phyloP scores from a whole-genome alignment of 768 basidiomycete genomes.

The Lactarius deliciosus region DNA sequence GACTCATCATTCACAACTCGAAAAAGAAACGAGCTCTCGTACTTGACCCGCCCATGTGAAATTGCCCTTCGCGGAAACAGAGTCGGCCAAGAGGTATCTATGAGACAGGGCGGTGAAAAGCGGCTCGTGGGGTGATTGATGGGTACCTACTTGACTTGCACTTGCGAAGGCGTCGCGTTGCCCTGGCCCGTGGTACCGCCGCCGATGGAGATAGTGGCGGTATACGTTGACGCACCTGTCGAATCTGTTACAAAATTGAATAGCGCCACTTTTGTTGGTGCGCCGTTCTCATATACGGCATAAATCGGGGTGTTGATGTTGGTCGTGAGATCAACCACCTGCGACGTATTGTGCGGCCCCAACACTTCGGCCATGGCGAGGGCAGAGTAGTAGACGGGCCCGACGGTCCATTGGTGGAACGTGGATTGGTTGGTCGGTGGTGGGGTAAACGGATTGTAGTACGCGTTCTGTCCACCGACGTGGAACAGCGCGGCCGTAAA shows the following conservation, averaged over 20 bases:
- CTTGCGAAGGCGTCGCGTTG: conserved; percentile 44
- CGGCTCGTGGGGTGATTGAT: neutral
- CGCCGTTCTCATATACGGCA: conserved; percentile 71
- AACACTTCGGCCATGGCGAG: conserved; percentile 69
- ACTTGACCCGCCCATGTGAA: conserved; percentile 83
- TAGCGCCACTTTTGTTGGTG: conserved; percentile 58
- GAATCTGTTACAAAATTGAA: conserved; percentile 73
- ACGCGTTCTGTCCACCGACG: conserved; percentile 63
- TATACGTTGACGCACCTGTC: conserved; percentile 53
- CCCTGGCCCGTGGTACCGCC: conserved; percentile 44
- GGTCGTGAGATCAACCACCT: conserved; percentile 62
- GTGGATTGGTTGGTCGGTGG: conserved; percentile 54
- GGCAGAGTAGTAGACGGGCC: conserved; percentile 70
- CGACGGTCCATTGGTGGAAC: conserved; percentile 69
- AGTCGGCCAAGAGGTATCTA: conserved; percentile 57
- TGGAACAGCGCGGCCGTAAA: conserved; percentile 47
- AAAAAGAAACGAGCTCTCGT: conserved; percentile 19
- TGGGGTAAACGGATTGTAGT: conserved; percentile 55
- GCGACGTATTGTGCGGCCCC: conserved; percentile 60
- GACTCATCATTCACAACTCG: neutral
- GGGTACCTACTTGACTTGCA: conserved; percentile 53
- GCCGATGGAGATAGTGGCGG: conserved; percentile 49
- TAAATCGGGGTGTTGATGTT: conserved; percentile 55
- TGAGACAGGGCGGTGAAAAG: neutral
- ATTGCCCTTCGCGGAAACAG: conserved; percentile 58